Evolutionary conservation across 2,329 filamentous ascomycete species (phyloP).

Genomic region (Phaeosphaeriaceae sp.): DNA sequence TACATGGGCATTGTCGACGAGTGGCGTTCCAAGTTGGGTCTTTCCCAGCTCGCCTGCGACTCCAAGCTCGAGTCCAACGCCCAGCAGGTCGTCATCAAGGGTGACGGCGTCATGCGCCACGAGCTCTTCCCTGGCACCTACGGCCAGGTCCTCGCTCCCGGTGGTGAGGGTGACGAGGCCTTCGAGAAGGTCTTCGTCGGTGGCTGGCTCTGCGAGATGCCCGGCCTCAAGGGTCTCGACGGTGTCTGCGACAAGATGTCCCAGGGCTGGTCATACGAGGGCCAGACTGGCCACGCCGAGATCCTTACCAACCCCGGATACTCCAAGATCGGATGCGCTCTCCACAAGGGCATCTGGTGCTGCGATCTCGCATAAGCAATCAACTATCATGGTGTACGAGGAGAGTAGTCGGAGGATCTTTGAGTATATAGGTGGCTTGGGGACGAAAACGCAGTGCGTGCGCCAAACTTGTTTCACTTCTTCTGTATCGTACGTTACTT

Average conservation of each 20-base stretch:
- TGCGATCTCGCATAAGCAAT: slow-evolving; percentile 40
- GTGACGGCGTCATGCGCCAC: slow-evolving; percentile 41
- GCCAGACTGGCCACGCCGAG: slow-evolving; percentile 42
- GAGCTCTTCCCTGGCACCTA: slow-evolving; percentile 38
- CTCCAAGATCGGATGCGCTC: slow-evolving; percentile 40
- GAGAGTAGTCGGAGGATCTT: slow-evolving; percentile 5
- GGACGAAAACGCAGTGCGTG: slow-evolving; percentile 14
- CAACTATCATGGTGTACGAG: background rate
- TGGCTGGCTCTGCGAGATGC: slow-evolving; percentile 46
- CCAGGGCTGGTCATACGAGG: slow-evolving; percentile 37
- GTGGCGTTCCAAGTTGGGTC: slow-evolving; percentile 39
- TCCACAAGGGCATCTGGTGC: slow-evolving; percentile 34
- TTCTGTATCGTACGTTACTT: slow-evolving; percentile 23
- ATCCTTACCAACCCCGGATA: slow-evolving; percentile 35
- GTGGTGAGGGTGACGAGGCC: slow-evolving; percentile 17
- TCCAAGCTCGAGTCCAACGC: slow-evolving; percentile 36
- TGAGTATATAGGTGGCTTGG: slow-evolving; percentile 20
- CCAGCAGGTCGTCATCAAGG: slow-evolving; percentile 25
- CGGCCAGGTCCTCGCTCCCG: slow-evolving; percentile 40
- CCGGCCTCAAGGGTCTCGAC: slow-evolving; percentile 31
- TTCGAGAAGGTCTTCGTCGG: slow-evolving; percentile 43
- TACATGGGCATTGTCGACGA: slow-evolving; percentile 37
- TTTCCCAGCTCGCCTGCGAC: slow-evolving; percentile 23
- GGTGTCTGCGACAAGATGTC: slow-evolving; percentile 31
- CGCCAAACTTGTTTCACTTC: slow-evolving; percentile 22